Evolutionary conservation across 2,329 filamentous ascomycete species (phyloP).

Genomic region (Gnomoniopsis smithogilvyi): DNA sequence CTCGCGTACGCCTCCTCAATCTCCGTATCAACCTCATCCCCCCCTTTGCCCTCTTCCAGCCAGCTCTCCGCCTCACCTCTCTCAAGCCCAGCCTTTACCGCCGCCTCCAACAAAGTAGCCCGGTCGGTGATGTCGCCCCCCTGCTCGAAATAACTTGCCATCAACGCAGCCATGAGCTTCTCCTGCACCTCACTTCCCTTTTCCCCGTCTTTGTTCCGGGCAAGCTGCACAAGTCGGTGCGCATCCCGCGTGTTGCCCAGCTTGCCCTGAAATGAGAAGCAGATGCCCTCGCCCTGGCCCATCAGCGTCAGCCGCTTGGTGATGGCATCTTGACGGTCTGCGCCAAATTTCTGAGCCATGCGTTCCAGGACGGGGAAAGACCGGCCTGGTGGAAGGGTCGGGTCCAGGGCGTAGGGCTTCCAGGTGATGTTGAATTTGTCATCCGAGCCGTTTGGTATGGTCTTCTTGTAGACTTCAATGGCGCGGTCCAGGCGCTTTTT

Average conservation of each 20-base stretch:
- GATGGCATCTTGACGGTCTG: conserved; percentile 55
- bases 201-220: conserved; percentile 44
- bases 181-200: conserved; percentile 43
- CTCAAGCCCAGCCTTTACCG: conserved; percentile 51
- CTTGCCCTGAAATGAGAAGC: conserved; percentile 68
- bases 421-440: conserved; percentile 74
- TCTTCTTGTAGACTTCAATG: conserved; percentile 63
- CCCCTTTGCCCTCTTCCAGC: conserved; percentile 52
- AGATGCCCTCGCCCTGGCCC: conserved; percentile 65
- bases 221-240: conserved; percentile 73
- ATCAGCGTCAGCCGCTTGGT: conserved; percentile 52
- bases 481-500: conserved; percentile 71
- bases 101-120: conserved; percentile 49
- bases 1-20: conserved; percentile 49
- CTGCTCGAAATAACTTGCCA: conserved; percentile 64
- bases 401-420: conserved; percentile 79
- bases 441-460: conserved; percentile 52
- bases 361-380: conserved; percentile 45
- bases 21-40: conserved; percentile 54
- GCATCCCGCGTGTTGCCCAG: conserved; percentile 77
- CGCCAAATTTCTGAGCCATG: conserved; percentile 64
- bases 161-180: conserved; percentile 58
- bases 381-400: conserved; percentile 46
- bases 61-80: conserved; percentile 49
- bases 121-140: conserved; percentile 60